A percentile compares a stretch with the other conserved stretches of the same genome.
Conservation (phyloP, 257 asterid species). For the Leonotis leonurus region DNA sequence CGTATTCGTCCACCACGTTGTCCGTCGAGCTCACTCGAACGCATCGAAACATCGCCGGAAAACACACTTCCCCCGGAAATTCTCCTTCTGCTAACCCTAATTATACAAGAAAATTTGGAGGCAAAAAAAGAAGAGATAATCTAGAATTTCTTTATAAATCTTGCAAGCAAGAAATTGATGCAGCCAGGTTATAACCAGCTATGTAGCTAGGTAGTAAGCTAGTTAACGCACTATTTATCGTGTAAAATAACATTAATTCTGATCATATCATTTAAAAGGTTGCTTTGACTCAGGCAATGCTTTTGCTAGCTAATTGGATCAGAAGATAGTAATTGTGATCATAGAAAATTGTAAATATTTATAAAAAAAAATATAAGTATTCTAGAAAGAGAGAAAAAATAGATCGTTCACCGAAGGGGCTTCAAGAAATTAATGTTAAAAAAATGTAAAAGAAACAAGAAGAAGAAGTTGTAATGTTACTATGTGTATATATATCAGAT, state of each 20-base stretch:
- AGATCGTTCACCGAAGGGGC: too few relatives aligned
- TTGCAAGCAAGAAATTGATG: background rate
- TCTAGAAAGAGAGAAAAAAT: background rate
- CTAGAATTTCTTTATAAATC: background rate
- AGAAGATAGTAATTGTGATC: background rate
- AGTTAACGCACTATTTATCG: background rate
- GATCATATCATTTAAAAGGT: background rate
- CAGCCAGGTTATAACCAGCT: background rate
- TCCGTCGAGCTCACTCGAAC: conserved; percentile 66
- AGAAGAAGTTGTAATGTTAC: too few relatives aligned
- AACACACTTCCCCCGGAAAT: conserved; percentile 58
- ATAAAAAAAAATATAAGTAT: background rate
- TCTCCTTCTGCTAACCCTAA: conserved; percentile 44
- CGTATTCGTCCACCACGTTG: conserved; percentile 61
- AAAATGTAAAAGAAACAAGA: background rate
- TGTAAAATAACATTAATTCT: background rate
- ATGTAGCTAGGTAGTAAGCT: background rate
- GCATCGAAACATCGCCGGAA: conserved; percentile 62
- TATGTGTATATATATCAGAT: background rate
- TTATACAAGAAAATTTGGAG: too few relatives aligned
- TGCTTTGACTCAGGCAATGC: background rate
- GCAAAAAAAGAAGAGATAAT: background rate
- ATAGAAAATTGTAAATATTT: background rate
- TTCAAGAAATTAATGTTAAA: too few relatives aligned
- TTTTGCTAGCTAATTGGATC: background rate